Percentiles rank a stretch among this genome's conserved stretches.
Evolutionary conservation across 2,329 filamentous ascomycete species (phyloP).

Genomic region (Botryotinia calthae): DNA sequence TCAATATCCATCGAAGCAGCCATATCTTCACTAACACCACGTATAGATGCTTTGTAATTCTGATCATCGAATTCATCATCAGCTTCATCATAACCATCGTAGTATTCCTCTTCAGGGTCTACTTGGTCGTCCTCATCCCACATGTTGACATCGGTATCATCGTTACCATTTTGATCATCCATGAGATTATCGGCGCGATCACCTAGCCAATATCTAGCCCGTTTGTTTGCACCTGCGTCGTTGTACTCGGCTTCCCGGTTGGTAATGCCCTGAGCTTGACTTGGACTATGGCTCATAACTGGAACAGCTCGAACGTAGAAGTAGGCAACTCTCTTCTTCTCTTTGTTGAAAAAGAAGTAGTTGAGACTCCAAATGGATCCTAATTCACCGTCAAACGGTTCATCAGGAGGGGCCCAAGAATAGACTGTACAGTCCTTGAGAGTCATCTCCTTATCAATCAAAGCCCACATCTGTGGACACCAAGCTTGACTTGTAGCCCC

Average conservation of each 20-base stretch:
- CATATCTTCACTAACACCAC: conserved; percentile 62
- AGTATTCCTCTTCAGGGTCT: conserved; percentile 46
- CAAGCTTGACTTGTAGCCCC: conserved; percentile 60
- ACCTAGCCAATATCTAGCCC: conserved; percentile 85
- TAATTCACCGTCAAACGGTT: conserved; percentile 89
- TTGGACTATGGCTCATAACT: conserved; percentile 64
- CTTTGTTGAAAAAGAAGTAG: conserved; percentile 97
- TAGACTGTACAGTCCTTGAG: conserved; percentile 87
- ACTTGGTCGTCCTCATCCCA: conserved; percentile 47
- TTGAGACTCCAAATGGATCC: conserved; percentile 92
- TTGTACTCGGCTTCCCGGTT: conserved; percentile 35
- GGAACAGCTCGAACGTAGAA: conserved; percentile 88
- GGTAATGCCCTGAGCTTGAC: conserved; percentile 40
- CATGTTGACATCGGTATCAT: conserved; percentile 43
- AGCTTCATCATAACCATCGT: conserved; percentile 38
- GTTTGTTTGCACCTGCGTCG: conserved; percentile 66
- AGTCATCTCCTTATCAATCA: conserved; percentile 93
- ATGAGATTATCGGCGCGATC: conserved; percentile 51
- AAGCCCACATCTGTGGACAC: conserved; percentile 87
- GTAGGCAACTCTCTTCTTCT: conserved; percentile 88
- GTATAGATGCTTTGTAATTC: conserved; percentile 46
- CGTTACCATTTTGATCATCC: conserved; percentile 42
- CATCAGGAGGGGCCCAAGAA: conserved; percentile 82
- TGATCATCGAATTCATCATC: conserved; percentile 41
- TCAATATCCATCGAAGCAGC: conserved; percentile 62